These are phyloP conservation scores for Tribonema minus DNA, from an alignment of 108 stramenopile genomes.

Conservation along the genomic window DNA sequence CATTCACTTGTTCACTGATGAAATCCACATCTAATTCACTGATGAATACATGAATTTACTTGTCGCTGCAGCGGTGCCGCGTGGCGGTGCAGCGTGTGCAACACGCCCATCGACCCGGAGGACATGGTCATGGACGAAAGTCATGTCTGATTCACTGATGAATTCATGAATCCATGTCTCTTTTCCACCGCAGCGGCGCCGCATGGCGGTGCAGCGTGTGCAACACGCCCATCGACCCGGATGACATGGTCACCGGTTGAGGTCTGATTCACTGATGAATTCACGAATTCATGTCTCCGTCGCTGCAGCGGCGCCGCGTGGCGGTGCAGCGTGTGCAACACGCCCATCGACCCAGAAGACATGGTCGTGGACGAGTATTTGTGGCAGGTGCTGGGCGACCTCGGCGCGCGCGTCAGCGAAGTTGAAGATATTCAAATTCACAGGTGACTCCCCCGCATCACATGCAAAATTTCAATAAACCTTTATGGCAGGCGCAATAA, in stretches of 20 bases:
- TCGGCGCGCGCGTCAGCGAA: conserved; percentile 2
- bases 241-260: conserved; percentile 32
- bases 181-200: conserved; percentile 26
- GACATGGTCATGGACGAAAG: conserved; percentile 25
- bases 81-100: conserved; percentile 46
- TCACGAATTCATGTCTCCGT: neutral
- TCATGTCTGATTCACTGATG: neutral
- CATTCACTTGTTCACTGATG: neutral
- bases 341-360: conserved; percentile 17
- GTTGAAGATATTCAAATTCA: conserved; percentile 36
- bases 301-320: conserved; percentile 40
- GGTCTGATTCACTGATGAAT: neutral
- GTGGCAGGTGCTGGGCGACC: conserved; percentile 10
- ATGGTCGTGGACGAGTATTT: conserved; percentile 35
- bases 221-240: conserved; percentile 18
- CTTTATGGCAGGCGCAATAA: too few species aligned
- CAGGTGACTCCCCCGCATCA: neutral
- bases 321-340: conserved; percentile 43
- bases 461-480: neutral
- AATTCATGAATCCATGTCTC: neutral
- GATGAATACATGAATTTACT: neutral
- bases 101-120: conserved; percentile 14
- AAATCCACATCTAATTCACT: neutral
- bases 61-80: conserved; percentile 29
- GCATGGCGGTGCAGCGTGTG: conserved; percentile 46